Conservation (phyloP, 441 rosid species). For the Omphalea diandra region DNA sequence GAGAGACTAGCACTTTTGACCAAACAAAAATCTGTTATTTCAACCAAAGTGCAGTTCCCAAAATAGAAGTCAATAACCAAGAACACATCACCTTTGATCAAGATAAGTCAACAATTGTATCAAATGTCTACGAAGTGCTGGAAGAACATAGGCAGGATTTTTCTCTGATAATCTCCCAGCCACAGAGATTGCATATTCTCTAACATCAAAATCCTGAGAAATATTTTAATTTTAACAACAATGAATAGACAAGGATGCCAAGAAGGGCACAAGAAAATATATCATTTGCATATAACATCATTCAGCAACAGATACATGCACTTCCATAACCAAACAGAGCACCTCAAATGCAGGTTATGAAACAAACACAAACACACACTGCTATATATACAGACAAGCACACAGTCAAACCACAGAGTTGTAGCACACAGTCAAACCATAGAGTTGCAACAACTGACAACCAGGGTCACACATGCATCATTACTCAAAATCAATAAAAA, state of each 20-base stretch:
- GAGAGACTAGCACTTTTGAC: constrained; percentile 15
- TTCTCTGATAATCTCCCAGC: constrained; percentile 99
- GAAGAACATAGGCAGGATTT: constrained; percentile 99
- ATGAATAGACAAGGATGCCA: constrained; percentile 7
- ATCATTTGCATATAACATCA: constrained; percentile 13
- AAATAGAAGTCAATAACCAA: neutral
- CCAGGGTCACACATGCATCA: neutral
- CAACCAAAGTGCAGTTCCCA: neutral
- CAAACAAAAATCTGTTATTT: neutral
- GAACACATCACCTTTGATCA: constrained; percentile 77
- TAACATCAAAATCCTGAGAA: constrained; percentile 89
- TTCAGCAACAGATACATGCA: neutral
- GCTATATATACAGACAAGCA: neutral
- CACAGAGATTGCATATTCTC: constrained; percentile 95
- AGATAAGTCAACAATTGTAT: constrained; percentile 97
- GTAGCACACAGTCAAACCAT: too few species aligned
- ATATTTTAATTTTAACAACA: constrained; percentile 21
- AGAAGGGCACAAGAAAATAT: constrained; percentile 11
- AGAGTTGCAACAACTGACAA: neutral
- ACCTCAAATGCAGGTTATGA: constrained; percentile 9
- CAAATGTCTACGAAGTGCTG: constrained; percentile 99
- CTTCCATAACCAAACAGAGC: neutral
- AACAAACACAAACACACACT: neutral
- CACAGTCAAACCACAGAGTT: too few species aligned
- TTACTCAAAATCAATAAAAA: neutral